phyloP scores from a whole-genome alignment of 1,284 basidiomycete species.

The Pseudozyma tsukubaensis region DNA sequence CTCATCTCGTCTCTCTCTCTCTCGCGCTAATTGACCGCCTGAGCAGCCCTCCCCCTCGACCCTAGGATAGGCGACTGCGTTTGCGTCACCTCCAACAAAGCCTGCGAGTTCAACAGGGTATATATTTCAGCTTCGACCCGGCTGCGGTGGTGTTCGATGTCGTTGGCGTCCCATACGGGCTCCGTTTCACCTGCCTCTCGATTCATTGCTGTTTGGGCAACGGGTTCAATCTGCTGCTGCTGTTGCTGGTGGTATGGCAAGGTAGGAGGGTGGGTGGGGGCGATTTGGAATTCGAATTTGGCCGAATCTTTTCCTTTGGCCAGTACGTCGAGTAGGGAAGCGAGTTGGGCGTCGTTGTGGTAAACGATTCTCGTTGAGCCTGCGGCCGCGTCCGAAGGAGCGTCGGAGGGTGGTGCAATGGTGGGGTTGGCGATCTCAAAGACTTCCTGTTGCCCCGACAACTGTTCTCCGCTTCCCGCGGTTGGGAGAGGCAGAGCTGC shows the following conservation, averaged over 20 bases:
- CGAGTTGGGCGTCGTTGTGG: constrained; percentile 60
- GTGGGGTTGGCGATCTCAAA: constrained; percentile 30
- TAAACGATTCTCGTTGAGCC: constrained; percentile 55
- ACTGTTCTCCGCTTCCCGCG: neutral
- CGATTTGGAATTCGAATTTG: constrained; percentile 58
- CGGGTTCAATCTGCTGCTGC: too few relatives aligned
- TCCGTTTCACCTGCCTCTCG: neutral
- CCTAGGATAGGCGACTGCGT: too few relatives aligned
- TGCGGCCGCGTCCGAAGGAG: constrained; percentile 2
- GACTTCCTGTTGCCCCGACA: too few relatives aligned
- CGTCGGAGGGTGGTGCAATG: neutral
- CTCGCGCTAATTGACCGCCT: too few relatives aligned
- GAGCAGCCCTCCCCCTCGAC: too few relatives aligned
- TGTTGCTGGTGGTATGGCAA: too few relatives aligned
- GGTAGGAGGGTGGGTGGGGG: constrained; percentile 1
- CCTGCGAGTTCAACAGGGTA: constrained; percentile 39
- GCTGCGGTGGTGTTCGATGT: constrained; percentile 32
- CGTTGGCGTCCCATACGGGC: constrained; percentile 24
- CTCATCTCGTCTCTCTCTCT: too few relatives aligned
- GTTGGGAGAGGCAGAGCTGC: constrained; percentile 1
- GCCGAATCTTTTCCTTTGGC: constrained; percentile 54
- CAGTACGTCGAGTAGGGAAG: constrained; percentile 51
- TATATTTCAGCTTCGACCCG: constrained; percentile 57
- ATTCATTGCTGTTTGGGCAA: too few relatives aligned
- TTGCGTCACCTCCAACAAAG: too few relatives aligned